phyloP scores from a whole-genome alignment of 23 red algal genomes.

The Agarophyton chilense region DNA sequence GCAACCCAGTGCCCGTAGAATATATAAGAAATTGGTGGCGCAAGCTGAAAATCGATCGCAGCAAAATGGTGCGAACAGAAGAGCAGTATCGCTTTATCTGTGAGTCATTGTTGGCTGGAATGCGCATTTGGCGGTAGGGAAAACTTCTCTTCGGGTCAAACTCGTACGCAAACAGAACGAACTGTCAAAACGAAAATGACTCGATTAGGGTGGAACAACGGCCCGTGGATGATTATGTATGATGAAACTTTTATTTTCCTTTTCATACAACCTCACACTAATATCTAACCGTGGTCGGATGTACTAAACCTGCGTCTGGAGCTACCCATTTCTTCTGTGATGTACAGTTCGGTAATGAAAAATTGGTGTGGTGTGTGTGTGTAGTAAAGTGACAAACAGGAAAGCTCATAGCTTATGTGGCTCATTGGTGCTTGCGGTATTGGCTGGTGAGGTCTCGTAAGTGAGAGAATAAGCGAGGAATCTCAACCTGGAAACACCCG shows the following conservation, averaged over 20 bases:
- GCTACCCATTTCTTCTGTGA: not conserved
- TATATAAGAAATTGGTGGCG: constrained; percentile 60
- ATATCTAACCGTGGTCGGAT: not conserved
- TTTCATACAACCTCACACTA: not conserved
- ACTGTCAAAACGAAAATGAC: not conserved
- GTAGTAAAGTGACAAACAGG: constrained; percentile 1
- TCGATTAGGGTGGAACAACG: not conserved
- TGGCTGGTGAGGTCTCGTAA: constrained; percentile 7
- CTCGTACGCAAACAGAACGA: not conserved
- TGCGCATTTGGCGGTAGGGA: constrained; percentile 45
- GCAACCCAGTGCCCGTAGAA: constrained; percentile 45
- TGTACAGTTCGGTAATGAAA: not conserved
- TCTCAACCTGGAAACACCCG: constrained; percentile 60
- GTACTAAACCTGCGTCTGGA: not conserved
- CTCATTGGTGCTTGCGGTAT: not conserved
- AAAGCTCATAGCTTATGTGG: not conserved
- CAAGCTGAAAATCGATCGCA: constrained; percentile 75
- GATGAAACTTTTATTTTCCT: constrained; percentile 6
- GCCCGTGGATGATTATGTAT: not conserved
- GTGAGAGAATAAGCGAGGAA: constrained; percentile 65
- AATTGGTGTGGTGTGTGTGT: not conserved
- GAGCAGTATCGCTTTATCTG: constrained; percentile 87
- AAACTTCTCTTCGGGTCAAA: not conserved
- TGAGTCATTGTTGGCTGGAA: constrained; percentile 57
- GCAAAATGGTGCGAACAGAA: constrained; percentile 89